Base-by-base conservation (phyloP, 352 stramenopile genomes). In the Elongisporangium anandrum region DNA sequence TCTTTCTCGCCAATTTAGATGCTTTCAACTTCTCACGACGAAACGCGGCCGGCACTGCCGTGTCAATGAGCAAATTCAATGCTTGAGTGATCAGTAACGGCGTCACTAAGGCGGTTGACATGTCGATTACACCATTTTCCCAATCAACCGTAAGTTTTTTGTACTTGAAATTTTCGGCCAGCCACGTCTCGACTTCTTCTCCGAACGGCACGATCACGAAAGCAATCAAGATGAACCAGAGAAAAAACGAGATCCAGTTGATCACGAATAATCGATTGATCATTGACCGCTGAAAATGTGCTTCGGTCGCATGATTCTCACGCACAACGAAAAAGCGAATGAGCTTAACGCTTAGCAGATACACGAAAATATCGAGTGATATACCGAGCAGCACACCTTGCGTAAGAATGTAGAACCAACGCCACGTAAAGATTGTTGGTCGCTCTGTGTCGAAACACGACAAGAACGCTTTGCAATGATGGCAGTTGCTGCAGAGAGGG, bases 241-340 rank as follows among this genome's bases (percentile, higher is more conserved):
- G 65, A 58, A 96, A 96, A 59, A 95, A 95, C 17, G 85, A 94
- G 52, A 95, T 92, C 87, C 87, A 96, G 61, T 94, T 94, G 66
- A 96, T 94, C 20, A 79, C 73, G 56, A 96, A 96, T 13, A 95
- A 59, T 0, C 85, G 85, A 63, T 89, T 93, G 67, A 93, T 76
- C 83, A 92, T 92, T 55, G 85, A 91, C 16, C 81, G 72, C 39
- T 95, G 81, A 53, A 92, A 90, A 48, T 95, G 83, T 4, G 79
- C 79, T 21, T 93, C 83, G 7, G 81, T 93, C 41, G 72, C 79
- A 56, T 93, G 84, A 68, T 95, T 95, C 50, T 96, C 87, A 3
- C 83, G 79, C 4, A 85, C 75, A 9, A 94, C 85, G 54, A 94
- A 93, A 45, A 91, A 90, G 19, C 76, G 70, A 50, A 92, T 89